Evolutionary conservation across 2,329 filamentous ascomycete genomes (phyloP), one percentile per base, ranked within the genome.

Genomic region (Trichophyton benhamiae): DNA sequence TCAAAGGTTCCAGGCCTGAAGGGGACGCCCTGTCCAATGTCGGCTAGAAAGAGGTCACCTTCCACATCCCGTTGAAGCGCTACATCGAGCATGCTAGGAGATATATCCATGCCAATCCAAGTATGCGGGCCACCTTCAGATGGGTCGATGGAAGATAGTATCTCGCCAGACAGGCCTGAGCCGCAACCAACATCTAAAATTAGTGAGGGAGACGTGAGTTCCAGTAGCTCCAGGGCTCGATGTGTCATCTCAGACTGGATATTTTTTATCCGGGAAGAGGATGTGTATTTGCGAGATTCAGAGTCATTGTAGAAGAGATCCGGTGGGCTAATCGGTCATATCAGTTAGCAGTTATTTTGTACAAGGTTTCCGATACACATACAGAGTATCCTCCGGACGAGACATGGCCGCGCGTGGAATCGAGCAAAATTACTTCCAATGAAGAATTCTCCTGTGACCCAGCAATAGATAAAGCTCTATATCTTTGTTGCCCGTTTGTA

Each of bases 101-200:
- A 90, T 25, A 99, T 86, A 72, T 99, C 94, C 87, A 97, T 92
- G 63, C 94, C 94, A n/a, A 97, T 80, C 94, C 94, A 99, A 0
- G 86, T 86, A 77, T 99, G 94, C 3, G 91, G 90, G 0, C 91
- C 91, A 60, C 88, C 88, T 63, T 90, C 85, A 9, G 86, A 82
- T 1, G 82, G 79, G 0, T 80, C 75, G 0, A 87, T 77, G n/a
- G 84, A 79, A 11, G 89, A 91, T 53, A 99, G 83, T 63, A 97
- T 96, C 73, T 96, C 91, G 71, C 94, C 94, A 0, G 89, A 95
- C 22, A 99, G 84, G 13, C 94, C 94, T 67, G 89, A 95, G 70
- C 94, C 94, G 75, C 94, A 97, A 73, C 94, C 94, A n/a, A 97
- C 79, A 72, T 99, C 94, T 72, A 99, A 89, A 71, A 99, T 91